phyloP scores from a whole-genome alignment of 1,139 yeast genomes.

The Nakaseomyces nivariensis region DNA sequence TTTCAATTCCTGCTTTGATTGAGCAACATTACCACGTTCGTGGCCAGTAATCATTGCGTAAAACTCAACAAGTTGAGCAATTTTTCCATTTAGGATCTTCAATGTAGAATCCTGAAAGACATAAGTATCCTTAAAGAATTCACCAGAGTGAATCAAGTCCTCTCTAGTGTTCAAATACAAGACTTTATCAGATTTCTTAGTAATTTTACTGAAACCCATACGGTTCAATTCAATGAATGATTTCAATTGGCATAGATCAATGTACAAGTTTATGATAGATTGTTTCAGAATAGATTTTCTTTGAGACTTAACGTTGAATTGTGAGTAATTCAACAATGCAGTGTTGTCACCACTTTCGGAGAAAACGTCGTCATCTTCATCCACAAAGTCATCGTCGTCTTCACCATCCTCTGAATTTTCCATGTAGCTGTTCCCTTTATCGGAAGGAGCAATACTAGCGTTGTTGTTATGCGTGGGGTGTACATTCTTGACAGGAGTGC shows the following conservation, averaged over 20 bases:
- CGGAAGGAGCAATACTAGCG: not conserved
- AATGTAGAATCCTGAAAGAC: conserved; percentile 40
- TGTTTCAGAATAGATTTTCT: conserved; percentile 46
- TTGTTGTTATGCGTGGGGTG: not conserved
- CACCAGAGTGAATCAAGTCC: conserved; percentile 36
- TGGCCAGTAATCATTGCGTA: conserved; percentile 34
- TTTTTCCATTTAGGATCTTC: conserved; percentile 36
- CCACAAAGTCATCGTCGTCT: conserved; percentile 22
- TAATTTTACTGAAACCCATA: conserved; percentile 58
- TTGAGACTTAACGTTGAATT: conserved; percentile 31
- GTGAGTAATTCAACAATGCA: conserved; percentile 31
- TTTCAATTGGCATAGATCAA: conserved; percentile 54
- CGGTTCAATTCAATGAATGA: conserved; percentile 57
- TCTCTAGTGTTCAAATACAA: conserved; percentile 40
- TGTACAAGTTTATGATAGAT: conserved; percentile 45
- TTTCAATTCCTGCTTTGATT: conserved; percentile 36
- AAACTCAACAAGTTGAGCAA: conserved; percentile 40
- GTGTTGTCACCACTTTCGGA: conserved; percentile 29
- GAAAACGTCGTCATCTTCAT: conserved; percentile 28
- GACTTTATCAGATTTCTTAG: conserved; percentile 62
- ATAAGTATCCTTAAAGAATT: conserved; percentile 37
- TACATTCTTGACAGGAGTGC: not conserved
- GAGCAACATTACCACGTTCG: conserved; percentile 15
- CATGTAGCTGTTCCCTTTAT: not conserved
- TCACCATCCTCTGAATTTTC: conserved; percentile 20